Base-by-base conservation (phyloP, 2,329 filamentous ascomycete genomes). In the Colletotrichum acutatum region DNA sequence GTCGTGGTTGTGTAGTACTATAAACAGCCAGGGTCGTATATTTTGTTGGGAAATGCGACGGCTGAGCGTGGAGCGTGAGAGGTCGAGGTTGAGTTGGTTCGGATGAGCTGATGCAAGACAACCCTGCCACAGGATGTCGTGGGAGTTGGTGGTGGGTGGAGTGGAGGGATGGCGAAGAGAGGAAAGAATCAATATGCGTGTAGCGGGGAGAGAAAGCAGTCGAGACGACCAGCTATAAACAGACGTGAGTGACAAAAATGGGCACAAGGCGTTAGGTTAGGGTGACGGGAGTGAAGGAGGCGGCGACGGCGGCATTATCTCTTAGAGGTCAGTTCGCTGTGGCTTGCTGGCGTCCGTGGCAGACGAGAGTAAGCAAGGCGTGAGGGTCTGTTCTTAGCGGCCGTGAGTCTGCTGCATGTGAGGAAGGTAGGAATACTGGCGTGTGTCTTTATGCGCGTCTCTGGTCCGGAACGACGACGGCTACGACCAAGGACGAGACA, bases 251-350 rank as follows among this genome's bases (percentile, higher is more conserved):
- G 53, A 72, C 58, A 28, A 63, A 60, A 65, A 57, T 32, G 54
- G 30, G 56, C 24, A 49, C 11, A n/a, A 49, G 42, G 28, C 28
- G 59, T 37, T 61, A 65, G 32, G 59, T 49, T 61, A 65, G 32
- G 70, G 59, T 28, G 70, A 42, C 11, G 54, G 66, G 66, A 72
- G 42, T 60, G 56, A 56, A 60, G 66, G 16, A 64, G 66, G 60
- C 52, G 52, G 49, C 57, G 56, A 32, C 65, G 42, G 42, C 60
- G 60, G 66, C 70, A 70, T 72, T 30, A 60, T 70, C 70, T 63
- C 69, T 57, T 26, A 68, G 65, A 72, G 70, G 60, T 52, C 66
- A 57, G 60, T 70, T 72, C 70, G 70, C 66, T n/a, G 60, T 59
- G 54, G 54, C 66, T 72, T 60, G 24, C 32, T 46, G 32, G 60